Evolutionary conservation across 352 stramenopile species (phyloP), one percentile per base, ranked within the genome.

Genomic region (Pythium folliculosum): DNA sequence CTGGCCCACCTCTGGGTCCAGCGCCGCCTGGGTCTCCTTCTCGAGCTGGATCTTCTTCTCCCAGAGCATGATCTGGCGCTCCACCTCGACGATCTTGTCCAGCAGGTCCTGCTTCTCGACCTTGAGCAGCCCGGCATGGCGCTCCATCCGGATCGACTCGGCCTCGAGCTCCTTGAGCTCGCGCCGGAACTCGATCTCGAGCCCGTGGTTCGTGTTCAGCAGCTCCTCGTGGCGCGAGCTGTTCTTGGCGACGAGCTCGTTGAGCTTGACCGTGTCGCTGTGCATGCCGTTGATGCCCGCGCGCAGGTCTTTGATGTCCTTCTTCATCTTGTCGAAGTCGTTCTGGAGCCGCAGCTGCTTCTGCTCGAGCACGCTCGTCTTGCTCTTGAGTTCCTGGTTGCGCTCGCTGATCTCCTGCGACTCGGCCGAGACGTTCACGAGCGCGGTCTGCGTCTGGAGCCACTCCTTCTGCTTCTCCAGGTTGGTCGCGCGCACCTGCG

Each of bases 41-140:
- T 99, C 96, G 0, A 98, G 73, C 72, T 98, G 86, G 67, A 98
- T 98, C 74, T 99, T 98, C 78, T 98, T 98, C 72, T 98, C 94
- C 95, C 93, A 98, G 6, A 98, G 73, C 82, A 97, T 91, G 69
- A 98, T 85, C 60, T 98, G 90, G 27, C 90, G 80, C 77, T 99
- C 95, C 8, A 87, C 78, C 55, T 98, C 92, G 45, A 97, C 77
- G 37, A 98, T 97, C 32, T 95, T 82, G 50, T 96, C 83, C 5
- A 98, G 65, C 4, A 98, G 72, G 12, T 92, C 82, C 30, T 92
- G 79, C 62, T 97, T 98, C 32, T 90, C 90, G 21, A 78, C 71
- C 40, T 95, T 91, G 8, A 97, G 78, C 10, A 75, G 67, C 22
- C 76, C 35, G 25, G 94, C 90, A 40, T 92, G 81, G 16, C 74